phyloP scores from a whole-genome alignment of 176 grass and related monocot species.

The Aechmea fasciata region DNA sequence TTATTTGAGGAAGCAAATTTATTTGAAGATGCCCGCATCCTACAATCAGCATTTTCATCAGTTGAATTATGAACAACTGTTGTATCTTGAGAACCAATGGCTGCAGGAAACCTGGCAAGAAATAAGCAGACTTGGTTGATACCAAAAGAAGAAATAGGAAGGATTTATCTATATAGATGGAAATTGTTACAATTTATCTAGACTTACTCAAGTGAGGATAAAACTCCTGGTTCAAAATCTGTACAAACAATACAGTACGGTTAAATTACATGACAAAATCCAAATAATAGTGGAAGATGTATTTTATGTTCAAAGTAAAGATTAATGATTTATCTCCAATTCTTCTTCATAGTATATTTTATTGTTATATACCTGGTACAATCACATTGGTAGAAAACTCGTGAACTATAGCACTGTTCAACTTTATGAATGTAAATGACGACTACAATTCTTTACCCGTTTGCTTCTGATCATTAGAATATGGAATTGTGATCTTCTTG shows the following conservation, averaged over 20 bases:
- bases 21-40: slow-evolving; percentile 8
- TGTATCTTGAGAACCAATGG: slow-evolving; percentile 38
- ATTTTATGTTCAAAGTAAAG: slow-evolving; percentile 10
- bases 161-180: not conserved
- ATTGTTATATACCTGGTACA: not conserved
- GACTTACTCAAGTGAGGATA: slow-evolving; percentile 19
- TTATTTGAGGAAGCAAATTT: slow-evolving; percentile 15
- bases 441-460: slow-evolving; percentile 31
- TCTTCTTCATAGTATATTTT: not conserved
- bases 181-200: slow-evolving; percentile 5
- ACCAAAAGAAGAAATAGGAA: slow-evolving; percentile 7
- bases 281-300: slow-evolving; percentile 2
- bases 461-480: slow-evolving; percentile 33
- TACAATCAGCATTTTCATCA: slow-evolving; percentile 29
- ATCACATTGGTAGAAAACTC: not conserved
- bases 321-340: slow-evolving; percentile 14
- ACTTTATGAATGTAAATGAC: not conserved
- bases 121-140: slow-evolving; percentile 13
- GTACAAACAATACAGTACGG: slow-evolving; percentile 20
- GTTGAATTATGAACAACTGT: slow-evolving; percentile 25
- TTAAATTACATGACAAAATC: slow-evolving; percentile 1
- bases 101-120: slow-evolving; percentile 41
- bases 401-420: slow-evolving; percentile 8
- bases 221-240: slow-evolving; percentile 43
- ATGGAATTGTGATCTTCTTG: slow-evolving; percentile 27